Evolutionary conservation across 2,329 filamentous ascomycete genomes (phyloP).

Genomic region (Camillea tinctor): DNA sequence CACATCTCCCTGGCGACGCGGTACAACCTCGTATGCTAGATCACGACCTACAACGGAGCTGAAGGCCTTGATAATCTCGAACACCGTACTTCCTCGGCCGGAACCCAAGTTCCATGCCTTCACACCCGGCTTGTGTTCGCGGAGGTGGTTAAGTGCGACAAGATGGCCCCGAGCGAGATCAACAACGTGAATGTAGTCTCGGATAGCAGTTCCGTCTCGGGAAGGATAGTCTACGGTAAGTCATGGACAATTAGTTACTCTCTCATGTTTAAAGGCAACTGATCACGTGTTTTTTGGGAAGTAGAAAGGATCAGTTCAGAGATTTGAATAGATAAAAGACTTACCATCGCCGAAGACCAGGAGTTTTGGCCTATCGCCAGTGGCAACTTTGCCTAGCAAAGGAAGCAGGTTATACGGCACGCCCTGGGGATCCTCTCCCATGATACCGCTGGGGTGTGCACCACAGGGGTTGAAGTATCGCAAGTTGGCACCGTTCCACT

Average conservation of each 20-base stretch:
- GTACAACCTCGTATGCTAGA: conserved; percentile 82
- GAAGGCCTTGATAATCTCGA: conserved; percentile 97
- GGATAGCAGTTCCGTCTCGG: conserved; percentile 87
- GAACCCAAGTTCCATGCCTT: conserved; percentile 97
- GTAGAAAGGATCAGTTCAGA: too few relatives aligned
- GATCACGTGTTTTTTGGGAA: too few relatives aligned
- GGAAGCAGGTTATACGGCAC: conserved; percentile 95
- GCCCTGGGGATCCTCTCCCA: conserved; percentile 97
- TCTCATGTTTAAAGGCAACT: neutral
- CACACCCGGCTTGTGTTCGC: conserved; percentile 79
- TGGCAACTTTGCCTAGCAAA: conserved; percentile 90
- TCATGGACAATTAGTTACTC: conserved; percentile 1
- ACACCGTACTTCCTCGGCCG: conserved; percentile 90
- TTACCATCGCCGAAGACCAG: conserved; percentile 90
- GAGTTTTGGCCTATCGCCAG: conserved; percentile 90
- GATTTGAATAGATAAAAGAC: conserved; percentile 31
- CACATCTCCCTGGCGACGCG: conserved; percentile 83
- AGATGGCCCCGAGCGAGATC: conserved; percentile 86
- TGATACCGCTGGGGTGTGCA: conserved; percentile 90
- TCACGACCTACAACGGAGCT: conserved; percentile 80
- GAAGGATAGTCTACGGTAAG: conserved; percentile 74
- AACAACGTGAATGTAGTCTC: conserved; percentile 97
- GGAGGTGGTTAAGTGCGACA: conserved; percentile 85
- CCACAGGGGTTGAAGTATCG: conserved; percentile 98
- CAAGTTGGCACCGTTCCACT: conserved; percentile 91